Base-by-base conservation (phyloP, 106 monocot genomes). In the Chionographis japonica region DNA sequence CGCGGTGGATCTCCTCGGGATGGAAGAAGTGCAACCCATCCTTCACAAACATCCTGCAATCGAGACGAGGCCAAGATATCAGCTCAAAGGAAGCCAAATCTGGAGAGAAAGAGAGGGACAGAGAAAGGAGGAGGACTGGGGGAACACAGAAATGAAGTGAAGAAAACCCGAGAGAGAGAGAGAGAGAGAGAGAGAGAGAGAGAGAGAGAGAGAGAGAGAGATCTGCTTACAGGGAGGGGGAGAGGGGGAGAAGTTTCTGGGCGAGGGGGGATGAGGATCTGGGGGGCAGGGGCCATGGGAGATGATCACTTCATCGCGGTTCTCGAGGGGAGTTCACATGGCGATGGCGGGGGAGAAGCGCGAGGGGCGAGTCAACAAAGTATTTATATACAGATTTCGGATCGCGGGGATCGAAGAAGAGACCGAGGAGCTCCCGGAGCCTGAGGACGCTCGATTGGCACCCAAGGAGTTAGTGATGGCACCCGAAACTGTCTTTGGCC, bases 21-120 rank as follows among this genome's bases (percentile, higher is more conserved):
- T 74, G 20, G 92, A 92, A 12, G 85, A 66, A 58, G 85, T 66
- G 75, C 92, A 92, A n/a, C 92, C 88, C 92, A 92, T 92, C 61
- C 59, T 55, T 50, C 19, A 37, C 12, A 4, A 68, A 50, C 3
- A 27, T 58, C 19, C 13, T 41, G 40, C 35, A 27, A 68, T 49
- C 3, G 18, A 56, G 16, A 15, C 2, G 16, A 56, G 6, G 13
- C 18, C 3, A 56, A 6, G 6, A 15, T 6, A 56, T 56, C 18
- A 16, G 56, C 3, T 56, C 56, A n/a, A 6, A 56, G 18, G 6
- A 19, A 16, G 56, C n/a, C 56, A 46, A 27, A 41, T 9, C 55
- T 41, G 20, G 12, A 12, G 40, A 12, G 42, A 57, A 6, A 57
- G 20, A 69, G 20, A 6, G 19, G 12, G 20, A 17, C 8, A 14